Base-by-base conservation (phyloP, 352 stramenopile genomes). In the Pythium insidiosum region DNA sequence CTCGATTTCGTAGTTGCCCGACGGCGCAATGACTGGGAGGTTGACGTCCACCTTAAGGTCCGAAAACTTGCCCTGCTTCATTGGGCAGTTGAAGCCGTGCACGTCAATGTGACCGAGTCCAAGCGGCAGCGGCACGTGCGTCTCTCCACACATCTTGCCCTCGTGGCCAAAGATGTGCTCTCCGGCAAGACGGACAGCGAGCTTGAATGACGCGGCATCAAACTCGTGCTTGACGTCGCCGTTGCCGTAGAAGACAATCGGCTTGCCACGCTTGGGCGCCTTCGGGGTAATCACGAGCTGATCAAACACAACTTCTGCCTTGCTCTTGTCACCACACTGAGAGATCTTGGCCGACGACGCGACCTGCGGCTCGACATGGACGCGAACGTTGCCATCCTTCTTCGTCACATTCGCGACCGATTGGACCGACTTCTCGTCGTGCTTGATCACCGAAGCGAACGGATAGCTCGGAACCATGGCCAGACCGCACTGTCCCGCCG, bases 81-180 rank as follows among this genome's bases (percentile, higher is more conserved):
- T 56, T 12, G 81, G 81, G 61, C 81, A 93, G 21, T 58, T 33
- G 41, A 93, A 87, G 6, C 81, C 81, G 49, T 90, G 72, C 16
- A 93, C 69, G 25, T 88, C 76, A 52, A 93, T 93, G 61, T 93
- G 75, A 37, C 81, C 81, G 20, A 93, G 62, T n/a, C 68, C 75
- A 15, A 93, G 63, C 12, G 81, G 81, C 47, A 93, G 63, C 12
- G 81, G 75, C 31, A 93, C 62, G 49, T 88, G 75, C 13, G 69
- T 89, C 24, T 89, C 67, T 13, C 81, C 81, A 42, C 81, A 93
- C 7, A 89, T 59, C 58, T 74, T 68, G 35, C 78, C 78, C 20
- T 60, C 68, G 63, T 93, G 78, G 23, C 63, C 64, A 23, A 84
- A 93, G 36, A 93, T 69, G 28, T 79, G 67, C 34, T 68, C 68